Conservation (phyloP, 164 flowering plant species). For the Nelumbo lutea region DNA sequence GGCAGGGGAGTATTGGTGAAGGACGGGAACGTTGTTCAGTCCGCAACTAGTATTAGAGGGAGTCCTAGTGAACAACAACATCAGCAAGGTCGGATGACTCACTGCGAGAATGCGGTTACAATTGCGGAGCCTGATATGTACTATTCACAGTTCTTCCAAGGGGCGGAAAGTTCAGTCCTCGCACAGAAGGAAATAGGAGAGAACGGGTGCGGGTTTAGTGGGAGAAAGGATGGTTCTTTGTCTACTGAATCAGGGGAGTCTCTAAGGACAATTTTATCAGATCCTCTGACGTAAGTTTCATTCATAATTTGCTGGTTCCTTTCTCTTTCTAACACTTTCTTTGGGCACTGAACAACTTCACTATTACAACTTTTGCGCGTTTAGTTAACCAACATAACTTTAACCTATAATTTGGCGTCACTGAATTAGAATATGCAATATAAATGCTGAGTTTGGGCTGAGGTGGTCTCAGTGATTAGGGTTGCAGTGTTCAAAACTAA, state of each 20-base stretch:
- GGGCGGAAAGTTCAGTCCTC: slow-evolving; percentile 33
- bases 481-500: too few species aligned
- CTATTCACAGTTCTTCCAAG: slow-evolving; percentile 52
- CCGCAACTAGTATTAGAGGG: slow-evolving; percentile 27
- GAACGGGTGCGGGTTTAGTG: slow-evolving; percentile 62
- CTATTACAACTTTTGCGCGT: too few species aligned
- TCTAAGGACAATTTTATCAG: slow-evolving; percentile 64
- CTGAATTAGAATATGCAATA: too few species aligned
- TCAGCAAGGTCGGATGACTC: slow-evolving; percentile 31
- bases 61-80: slow-evolving; percentile 26
- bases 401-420: too few species aligned
- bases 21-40: slow-evolving; percentile 29
- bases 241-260: slow-evolving; percentile 62
- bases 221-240: slow-evolving; percentile 50
- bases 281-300: slow-evolving; percentile 70
- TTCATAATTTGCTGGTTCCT: background rate
- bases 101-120: slow-evolving; percentile 41
- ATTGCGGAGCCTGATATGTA: slow-evolving; percentile 48
- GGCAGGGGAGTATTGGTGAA: slow-evolving; percentile 36
- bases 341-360: too few species aligned
- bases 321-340: background rate
- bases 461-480: too few species aligned
- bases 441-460: too few species aligned
- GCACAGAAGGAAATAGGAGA: slow-evolving; percentile 55
- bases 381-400: too few species aligned